phyloP scores from a whole-genome alignment of 305 asterid species.

The Fraxinus paxiana region DNA sequence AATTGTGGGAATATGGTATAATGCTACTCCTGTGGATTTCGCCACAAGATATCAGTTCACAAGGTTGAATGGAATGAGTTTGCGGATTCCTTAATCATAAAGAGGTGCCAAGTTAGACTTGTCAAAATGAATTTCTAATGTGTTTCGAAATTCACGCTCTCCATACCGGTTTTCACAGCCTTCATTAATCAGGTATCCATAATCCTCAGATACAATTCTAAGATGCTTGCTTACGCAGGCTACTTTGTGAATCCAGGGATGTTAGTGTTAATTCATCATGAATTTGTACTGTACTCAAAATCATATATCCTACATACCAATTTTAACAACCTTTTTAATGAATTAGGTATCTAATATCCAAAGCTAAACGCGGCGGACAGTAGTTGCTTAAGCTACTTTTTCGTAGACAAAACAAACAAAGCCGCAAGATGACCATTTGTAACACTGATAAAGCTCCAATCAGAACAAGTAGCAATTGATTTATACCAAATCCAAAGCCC shows the following conservation, averaged over 20 bases:
- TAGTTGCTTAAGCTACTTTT: not conserved
- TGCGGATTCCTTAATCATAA: not conserved
- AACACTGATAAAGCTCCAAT: not conserved
- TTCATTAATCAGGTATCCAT: not conserved
- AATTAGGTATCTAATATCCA: not conserved
- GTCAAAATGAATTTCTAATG: not conserved
- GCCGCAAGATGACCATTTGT: not conserved
- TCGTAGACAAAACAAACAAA: not conserved
- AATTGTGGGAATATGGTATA: conserved; percentile 1
- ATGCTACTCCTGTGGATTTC: conserved; percentile 10
- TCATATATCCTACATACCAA: not conserved
- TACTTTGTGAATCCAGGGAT: not conserved
- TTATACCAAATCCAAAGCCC: not conserved
- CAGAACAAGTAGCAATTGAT: not conserved
- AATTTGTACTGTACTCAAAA: not conserved
- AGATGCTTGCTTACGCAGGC: not conserved
- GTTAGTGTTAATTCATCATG: not conserved
- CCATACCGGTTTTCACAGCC: not conserved
- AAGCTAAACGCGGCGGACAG: not conserved
- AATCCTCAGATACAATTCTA: not conserved
- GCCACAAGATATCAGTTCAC: not conserved
- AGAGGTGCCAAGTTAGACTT: not conserved
- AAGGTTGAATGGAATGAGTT: not conserved
- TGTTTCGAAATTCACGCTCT: not conserved
- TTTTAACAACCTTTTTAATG: not conserved